Evolutionary conservation across 352 stramenopile genomes (phyloP), one percentile per base, ranked within the genome.

Genomic region (Phytopythium delawarense): DNA sequence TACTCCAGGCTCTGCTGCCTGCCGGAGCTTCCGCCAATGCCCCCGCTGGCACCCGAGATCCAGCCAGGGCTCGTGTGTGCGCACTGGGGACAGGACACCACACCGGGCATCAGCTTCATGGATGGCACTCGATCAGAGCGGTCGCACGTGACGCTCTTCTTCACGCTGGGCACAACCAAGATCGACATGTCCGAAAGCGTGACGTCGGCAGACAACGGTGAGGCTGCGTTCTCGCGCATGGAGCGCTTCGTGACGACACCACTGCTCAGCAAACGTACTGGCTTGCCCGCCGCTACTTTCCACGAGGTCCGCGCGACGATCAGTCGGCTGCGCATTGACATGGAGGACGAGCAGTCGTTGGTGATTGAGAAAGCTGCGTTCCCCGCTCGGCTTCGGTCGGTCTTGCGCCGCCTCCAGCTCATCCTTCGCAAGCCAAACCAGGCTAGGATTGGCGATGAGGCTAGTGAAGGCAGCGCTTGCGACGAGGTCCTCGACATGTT

Each of bases 271-370:
- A 86, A 81, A 49, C 72, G 66, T 11, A 34, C 53, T 46, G 66
- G 71, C 2, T n/a, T 89, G 5, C 46, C 72, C 12, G 70, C 75
- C 16, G 40, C 53, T 9, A 53, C 57, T 16, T 45, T 91, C 34
- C 60, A 64, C 37, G 21, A 49, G 21, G 63, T 89, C 40, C 67
- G 74, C 51, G 28, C 61, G 2, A 50, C 65, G 8, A 58, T 90
- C 39, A 87, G 78, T 21, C 67, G 42, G 1, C 68, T 91, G 32
- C 74, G 81, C 32, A 71, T 72, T 11, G 60, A 84, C 25, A 87
- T 92, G 71, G 81, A 91, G 57, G 78, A 92, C 49, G 72, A 84
- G 51, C 67, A 78, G 11, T 91, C 78, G 16, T 60, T 91, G n/a
- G 46, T 85, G 6, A 70, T 82, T 40, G 72, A 89, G 45, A 70